Percentiles rank a stretch among this genome's conserved stretches.
These are phyloP conservation scores for Geotrichum histeridarum DNA, from an alignment of 1,139 yeast species.

Conservation along the genomic window DNA sequence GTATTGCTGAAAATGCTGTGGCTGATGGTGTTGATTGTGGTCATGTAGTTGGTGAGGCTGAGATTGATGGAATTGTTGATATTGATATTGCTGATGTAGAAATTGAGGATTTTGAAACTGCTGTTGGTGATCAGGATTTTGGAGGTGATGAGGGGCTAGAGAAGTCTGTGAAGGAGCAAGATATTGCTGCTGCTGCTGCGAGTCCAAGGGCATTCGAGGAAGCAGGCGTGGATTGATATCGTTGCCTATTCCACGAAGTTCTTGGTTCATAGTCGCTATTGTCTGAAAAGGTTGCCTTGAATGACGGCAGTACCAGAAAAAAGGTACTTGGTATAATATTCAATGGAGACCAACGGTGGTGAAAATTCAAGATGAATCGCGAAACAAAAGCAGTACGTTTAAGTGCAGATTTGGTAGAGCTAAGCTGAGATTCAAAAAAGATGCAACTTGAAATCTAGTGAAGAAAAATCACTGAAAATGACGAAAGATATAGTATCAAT, in stretches of 20 bases:
- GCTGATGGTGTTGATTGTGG: constrained; percentile 4
- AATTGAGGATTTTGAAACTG: constrained; percentile 6
- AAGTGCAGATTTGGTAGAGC: too few species aligned
- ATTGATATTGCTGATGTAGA: neutral
- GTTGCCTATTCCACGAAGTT: constrained; percentile 6
- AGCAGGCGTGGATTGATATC: constrained; percentile 8
- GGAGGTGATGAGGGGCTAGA: constrained; percentile 2
- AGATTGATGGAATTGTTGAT: neutral
- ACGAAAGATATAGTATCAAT: too few species aligned
- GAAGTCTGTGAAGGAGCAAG: constrained; percentile 1
- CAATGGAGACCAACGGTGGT: too few species aligned
- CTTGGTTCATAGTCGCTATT: constrained; percentile 4
- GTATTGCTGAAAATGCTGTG: neutral
- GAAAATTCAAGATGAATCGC: too few species aligned
- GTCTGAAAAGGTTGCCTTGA: neutral
- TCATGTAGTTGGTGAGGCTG: constrained; percentile 6
- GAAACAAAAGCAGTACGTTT: too few species aligned
- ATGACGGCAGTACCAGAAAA: neutral
- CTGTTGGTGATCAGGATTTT: constrained; percentile 5
- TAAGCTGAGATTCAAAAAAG: too few species aligned
- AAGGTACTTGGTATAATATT: neutral
- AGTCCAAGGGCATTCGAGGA: constrained; percentile 7
- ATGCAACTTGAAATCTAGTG: too few species aligned
- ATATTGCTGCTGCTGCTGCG: constrained; percentile 1
- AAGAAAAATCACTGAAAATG: too few species aligned